phyloP scores from a whole-genome alignment of 2,329 filamentous ascomycete species.

The Periconia sp. region DNA sequence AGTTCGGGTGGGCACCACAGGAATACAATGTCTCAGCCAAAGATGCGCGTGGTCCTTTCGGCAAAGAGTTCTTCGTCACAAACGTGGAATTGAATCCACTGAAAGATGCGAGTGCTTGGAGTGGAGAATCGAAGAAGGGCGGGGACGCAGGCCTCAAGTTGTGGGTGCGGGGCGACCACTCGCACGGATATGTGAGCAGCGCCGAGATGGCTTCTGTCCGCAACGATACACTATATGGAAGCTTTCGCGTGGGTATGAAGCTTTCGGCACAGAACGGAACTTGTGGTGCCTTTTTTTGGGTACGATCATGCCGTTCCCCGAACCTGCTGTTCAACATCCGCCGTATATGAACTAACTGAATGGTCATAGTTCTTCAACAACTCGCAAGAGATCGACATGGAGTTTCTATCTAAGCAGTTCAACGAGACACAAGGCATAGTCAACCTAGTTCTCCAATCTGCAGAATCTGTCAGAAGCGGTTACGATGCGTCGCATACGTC shows the following conservation, averaged over 20 bases:
- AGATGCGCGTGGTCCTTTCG: conserved; percentile 67
- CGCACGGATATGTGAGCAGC: conserved; percentile 61
- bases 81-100: conserved; percentile 66
- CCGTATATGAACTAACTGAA: conserved; percentile 12
- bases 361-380: conserved; percentile 73
- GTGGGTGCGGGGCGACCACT: conserved; percentile 44
- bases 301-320: too few relatives aligned
- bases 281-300: conserved; percentile 82
- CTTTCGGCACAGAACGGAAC: conserved; percentile 67
- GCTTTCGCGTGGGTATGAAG: conserved; percentile 72
- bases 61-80: conserved; percentile 64
- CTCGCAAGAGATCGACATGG: conserved; percentile 81
- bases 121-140: conserved; percentile 52
- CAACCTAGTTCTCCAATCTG: conserved; percentile 78
- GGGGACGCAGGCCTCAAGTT: conserved; percentile 48
- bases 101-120: conserved; percentile 49
- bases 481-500: conserved; percentile 68
- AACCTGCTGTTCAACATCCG: not conserved
- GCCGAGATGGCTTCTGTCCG: conserved; percentile 69
- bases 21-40: conserved; percentile 68
- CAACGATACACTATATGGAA: conserved; percentile 71
- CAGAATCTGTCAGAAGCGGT: conserved; percentile 62
- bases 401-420: conserved; percentile 74
- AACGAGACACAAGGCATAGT: conserved; percentile 64
- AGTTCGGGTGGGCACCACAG: conserved; percentile 68